Evolutionary conservation across 768 basidiomycete species (phyloP).

Genomic region (Chlorophyllum brunneum): DNA sequence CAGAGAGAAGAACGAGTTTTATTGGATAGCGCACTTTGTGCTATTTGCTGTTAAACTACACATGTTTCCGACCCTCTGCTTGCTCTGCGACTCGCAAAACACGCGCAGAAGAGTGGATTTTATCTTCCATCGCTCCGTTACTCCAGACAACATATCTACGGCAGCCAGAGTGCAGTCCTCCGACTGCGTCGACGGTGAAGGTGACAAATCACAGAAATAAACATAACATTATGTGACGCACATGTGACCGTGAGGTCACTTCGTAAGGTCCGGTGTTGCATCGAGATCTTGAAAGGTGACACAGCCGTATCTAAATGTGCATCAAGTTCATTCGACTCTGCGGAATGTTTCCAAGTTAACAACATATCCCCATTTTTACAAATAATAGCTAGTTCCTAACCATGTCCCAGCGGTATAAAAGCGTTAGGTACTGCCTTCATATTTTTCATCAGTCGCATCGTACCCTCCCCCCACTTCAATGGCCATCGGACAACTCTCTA

Average conservation of each 20-base stretch:
- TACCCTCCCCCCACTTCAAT: slow-evolving; percentile 1
- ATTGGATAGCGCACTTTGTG: slow-evolving; percentile 13
- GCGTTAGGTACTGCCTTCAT: not conserved
- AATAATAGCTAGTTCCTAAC: too few relatives aligned
- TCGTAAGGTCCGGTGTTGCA: too few relatives aligned
- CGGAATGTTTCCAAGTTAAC: not conserved
- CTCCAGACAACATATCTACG: slow-evolving; percentile 1
- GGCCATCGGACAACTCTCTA: slow-evolving; percentile 6
- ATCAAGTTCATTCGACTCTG: not conserved
- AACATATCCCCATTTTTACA: not conserved
- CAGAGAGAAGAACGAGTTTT: not conserved
- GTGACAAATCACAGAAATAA: slow-evolving; percentile 2
- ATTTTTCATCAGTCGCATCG: not conserved
- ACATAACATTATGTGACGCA: not conserved
- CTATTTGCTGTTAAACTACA: slow-evolving; percentile 5
- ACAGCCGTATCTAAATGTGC: too few relatives aligned
- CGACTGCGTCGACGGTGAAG: slow-evolving; percentile 5
- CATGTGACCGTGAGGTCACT: not conserved
- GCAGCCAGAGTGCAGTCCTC: slow-evolving; percentile 6
- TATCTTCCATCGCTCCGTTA: slow-evolving; percentile 12
- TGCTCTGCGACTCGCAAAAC: not conserved
- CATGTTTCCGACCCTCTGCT: slow-evolving; percentile 7
- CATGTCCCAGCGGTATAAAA: slow-evolving; percentile 4
- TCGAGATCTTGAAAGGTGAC: too few relatives aligned
- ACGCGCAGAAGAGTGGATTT: slow-evolving; percentile 1